Evolutionary conservation across 805 yeast species (phyloP), one percentile per base, ranked within the genome.

Genomic region (Ogataea parapolymorpha): DNA sequence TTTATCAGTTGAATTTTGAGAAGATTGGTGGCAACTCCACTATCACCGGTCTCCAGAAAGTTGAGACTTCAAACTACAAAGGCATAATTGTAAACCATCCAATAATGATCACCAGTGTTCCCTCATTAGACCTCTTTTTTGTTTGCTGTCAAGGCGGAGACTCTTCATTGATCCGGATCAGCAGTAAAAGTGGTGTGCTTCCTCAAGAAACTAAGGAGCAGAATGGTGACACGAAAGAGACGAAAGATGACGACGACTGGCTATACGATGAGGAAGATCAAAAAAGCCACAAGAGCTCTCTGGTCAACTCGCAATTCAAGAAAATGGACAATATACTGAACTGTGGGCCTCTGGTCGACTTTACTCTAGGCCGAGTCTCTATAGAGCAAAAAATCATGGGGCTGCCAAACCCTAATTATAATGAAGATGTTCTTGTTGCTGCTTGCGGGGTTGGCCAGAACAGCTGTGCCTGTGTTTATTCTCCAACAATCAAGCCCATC

Each of bases 321-420:
- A 53, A 67, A 14, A 65, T 72, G 24, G 93, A 87, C 49, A 62
- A 65, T 1, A 56, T 89, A 9, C 53, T 72, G 2, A 85, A 81
- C 53, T 69, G 75, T 49, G 96, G 96, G 0, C 95, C 96, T 0
- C 67, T 85, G 10, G 70, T 85, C 2, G 77, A 80, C 29, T 72
- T 89, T 47, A 72, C 89, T 0, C 51, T 81, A 25, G 96, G 90
- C 0, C 69, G 71, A 35, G 68, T 75, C 20, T 72, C 84, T 0
- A 69, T 76, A 0, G 80, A 77, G 13, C 66, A 66, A 32, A 72
- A 70, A 41, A 66, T 75, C 9, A 75, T 80, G 41, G 86, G 88
- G 33, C 68, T 84, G 22, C 66, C 75, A 0, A 85, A 85, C 55
- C 91, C 95, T 2, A 82, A 80, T 47, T 67, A 61, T 46, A 69